Evolutionary conservation across 2,329 filamentous ascomycete genomes (phyloP).

Genomic region (Dryadomyces sulphureus): DNA sequence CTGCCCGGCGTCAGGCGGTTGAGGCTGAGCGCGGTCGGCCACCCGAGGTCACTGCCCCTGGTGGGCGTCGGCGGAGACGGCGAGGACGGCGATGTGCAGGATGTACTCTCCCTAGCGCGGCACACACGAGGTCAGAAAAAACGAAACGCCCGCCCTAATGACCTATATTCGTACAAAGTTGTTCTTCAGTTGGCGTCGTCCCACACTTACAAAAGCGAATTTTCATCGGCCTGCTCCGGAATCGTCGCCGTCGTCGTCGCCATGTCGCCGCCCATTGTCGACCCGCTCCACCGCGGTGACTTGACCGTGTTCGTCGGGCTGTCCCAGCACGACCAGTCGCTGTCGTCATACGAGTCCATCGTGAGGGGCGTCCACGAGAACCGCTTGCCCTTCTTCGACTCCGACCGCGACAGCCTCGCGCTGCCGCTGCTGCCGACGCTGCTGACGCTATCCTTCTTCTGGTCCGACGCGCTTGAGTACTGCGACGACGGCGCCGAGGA

Average conservation of each 20-base stretch:
- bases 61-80: constrained; percentile 14
- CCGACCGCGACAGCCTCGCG: constrained; percentile 9
- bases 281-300: constrained; percentile 48
- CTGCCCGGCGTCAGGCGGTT: constrained; percentile 60
- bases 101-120: constrained; percentile 3
- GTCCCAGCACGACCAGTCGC: constrained; percentile 53
- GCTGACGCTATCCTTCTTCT: background rate
- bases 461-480: background rate
- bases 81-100: constrained; percentile 2
- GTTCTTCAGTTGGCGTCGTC: background rate
- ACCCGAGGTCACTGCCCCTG: constrained; percentile 38
- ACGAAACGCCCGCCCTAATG: background rate
- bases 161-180: background rate
- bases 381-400: constrained; percentile 28
- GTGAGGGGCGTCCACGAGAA: constrained; percentile 47
- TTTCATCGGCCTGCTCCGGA: constrained; percentile 33
- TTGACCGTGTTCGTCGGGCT: constrained; percentile 31
- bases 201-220: constrained; percentile 32
- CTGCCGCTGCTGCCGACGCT: background rate
- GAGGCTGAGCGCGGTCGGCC: constrained; percentile 57
- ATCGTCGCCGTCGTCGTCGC: constrained; percentile 22
- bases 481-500: constrained; percentile 13
- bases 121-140: background rate
- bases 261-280: constrained; percentile 36
- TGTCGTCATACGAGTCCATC: constrained; percentile 42